Conservation (phyloP, 495 filamentous ascomycete genomes). For the Trichoderma gamsii region DNA sequence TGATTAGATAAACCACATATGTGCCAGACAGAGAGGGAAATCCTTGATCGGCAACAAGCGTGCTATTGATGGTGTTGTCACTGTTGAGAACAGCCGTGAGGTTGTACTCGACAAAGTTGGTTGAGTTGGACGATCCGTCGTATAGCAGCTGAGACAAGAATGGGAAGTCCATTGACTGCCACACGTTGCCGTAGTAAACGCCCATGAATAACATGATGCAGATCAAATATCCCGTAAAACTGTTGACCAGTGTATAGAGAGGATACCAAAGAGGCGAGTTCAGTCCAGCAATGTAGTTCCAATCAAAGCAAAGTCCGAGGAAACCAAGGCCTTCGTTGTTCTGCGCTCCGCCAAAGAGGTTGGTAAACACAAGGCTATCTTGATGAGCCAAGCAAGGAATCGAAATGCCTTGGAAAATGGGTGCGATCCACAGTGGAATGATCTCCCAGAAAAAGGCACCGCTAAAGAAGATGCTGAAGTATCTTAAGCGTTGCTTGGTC, state of each 20-base stretch:
- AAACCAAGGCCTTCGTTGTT: slow-evolving; percentile 48
- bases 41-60: slow-evolving; percentile 30
- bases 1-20: slow-evolving; percentile 38
- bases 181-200: slow-evolving; percentile 47
- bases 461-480: slow-evolving; percentile 37
- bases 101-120: slow-evolving; percentile 51
- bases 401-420: slow-evolving; percentile 48
- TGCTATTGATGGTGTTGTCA: slow-evolving; percentile 32
- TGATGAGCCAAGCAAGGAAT: slow-evolving; percentile 52
- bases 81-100: slow-evolving; percentile 31
- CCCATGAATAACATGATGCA: slow-evolving; percentile 39
- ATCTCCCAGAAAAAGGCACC: slow-evolving; percentile 45
- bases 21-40: slow-evolving; percentile 39
- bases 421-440: slow-evolving; percentile 51
- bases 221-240: slow-evolving; percentile 38
- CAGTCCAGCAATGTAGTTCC: slow-evolving; percentile 46
- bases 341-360: slow-evolving; percentile 50
- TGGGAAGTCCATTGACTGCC: slow-evolving; percentile 43
- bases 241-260: slow-evolving; percentile 32
- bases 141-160: slow-evolving; percentile 43
- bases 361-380: slow-evolving; percentile 48
- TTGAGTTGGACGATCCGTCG: slow-evolving; percentile 40
- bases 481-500: slow-evolving; percentile 31
- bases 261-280: slow-evolving; percentile 27
- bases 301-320: slow-evolving; percentile 46